A percentile compares a stretch with the other conserved stretches of the same genome.
Evolutionary conservation across 2,329 filamentous ascomycete species (phyloP).

Genomic region (Ampelomyces quisqualis): DNA sequence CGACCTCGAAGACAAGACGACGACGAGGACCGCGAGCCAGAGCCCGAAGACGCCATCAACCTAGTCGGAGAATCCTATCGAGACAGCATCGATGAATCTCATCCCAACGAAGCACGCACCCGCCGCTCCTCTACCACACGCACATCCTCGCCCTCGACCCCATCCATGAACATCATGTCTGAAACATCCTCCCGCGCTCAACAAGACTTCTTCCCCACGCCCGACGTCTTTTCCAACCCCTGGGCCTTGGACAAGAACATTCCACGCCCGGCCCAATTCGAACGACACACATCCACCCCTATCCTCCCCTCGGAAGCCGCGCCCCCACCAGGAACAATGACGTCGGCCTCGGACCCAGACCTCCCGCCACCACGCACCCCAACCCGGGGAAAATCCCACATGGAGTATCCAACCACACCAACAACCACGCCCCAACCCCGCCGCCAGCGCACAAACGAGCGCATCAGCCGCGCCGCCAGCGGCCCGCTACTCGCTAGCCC

Average conservation of each 20-base stretch:
- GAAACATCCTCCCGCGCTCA: slow-evolving; percentile 11
- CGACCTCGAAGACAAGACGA: slow-evolving; percentile 50
- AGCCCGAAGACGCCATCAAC: slow-evolving; percentile 47
- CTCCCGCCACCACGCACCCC: slow-evolving; percentile 13
- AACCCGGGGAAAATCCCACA: slow-evolving; percentile 13
- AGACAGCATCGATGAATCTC: slow-evolving; percentile 26
- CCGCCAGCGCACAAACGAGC: slow-evolving; percentile 35
- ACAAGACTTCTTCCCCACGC: slow-evolving; percentile 5
- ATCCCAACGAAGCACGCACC: slow-evolving; percentile 10
- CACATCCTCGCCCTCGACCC: slow-evolving; percentile 26
- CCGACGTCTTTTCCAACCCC: slow-evolving; percentile 28
- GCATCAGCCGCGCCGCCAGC: slow-evolving; percentile 48
- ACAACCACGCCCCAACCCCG: slow-evolving; percentile 24
- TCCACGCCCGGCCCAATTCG: slow-evolving; percentile 14
- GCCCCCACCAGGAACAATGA: slow-evolving; percentile 6
- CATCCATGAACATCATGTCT: slow-evolving; percentile 26
- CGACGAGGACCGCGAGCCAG: slow-evolving; percentile 50
- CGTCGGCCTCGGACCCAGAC: slow-evolving; percentile 20
- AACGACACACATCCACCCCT: slow-evolving; percentile 31
- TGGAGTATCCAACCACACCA: slow-evolving; percentile 21
- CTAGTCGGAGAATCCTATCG: slow-evolving; percentile 44
- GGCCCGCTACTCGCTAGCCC: slow-evolving; percentile 62
- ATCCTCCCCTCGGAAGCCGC: slow-evolving; percentile 33
- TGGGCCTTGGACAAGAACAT: slow-evolving; percentile 23
- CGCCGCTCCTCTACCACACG: slow-evolving; percentile 30